phyloP scores from a whole-genome alignment of 208 protist species.

The Trypanosoma melophagium region DNA sequence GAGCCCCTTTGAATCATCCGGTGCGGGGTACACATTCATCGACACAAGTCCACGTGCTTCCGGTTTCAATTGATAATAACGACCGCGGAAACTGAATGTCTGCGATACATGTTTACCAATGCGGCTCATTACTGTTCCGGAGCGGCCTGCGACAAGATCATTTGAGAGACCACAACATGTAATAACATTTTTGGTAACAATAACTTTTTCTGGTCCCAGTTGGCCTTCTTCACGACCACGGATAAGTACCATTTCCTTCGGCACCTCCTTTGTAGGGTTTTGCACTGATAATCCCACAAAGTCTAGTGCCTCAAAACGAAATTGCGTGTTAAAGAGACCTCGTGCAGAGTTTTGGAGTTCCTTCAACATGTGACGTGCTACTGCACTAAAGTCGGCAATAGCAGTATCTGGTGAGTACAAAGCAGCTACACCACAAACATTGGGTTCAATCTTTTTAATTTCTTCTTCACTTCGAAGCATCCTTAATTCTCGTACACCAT shows the following conservation, averaged over 20 bases:
- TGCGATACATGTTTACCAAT: slow-evolving; percentile 63
- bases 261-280: slow-evolving; percentile 10
- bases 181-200: slow-evolving; percentile 72
- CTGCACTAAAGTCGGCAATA: slow-evolving; percentile 82
- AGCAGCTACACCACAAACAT: slow-evolving; percentile 63
- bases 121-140: slow-evolving; percentile 42
- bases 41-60: slow-evolving; percentile 59
- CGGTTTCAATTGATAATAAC: slow-evolving; percentile 76
- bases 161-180: slow-evolving; percentile 85
- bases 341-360: slow-evolving; percentile 44
- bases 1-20: slow-evolving; percentile 54
- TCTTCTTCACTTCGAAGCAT: slow-evolving; percentile 64
- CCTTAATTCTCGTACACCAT: slow-evolving; percentile 78
- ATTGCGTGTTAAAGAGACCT: slow-evolving; percentile 55
- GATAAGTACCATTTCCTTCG: slow-evolving; percentile 73
- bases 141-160: slow-evolving; percentile 62
- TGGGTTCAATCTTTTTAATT: slow-evolving; percentile 75
- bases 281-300: slow-evolving; percentile 61
- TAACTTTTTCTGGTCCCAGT: slow-evolving; percentile 64
- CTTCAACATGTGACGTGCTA: slow-evolving; percentile 67
- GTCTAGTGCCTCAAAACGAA: slow-evolving; percentile 71
- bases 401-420: slow-evolving; percentile 87
- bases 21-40: slow-evolving; percentile 78
- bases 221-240: slow-evolving; percentile 74
- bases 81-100: slow-evolving; percentile 80